A percentile compares a stretch with the other conserved stretches of the same genome.
Evolutionary conservation across 495 filamentous ascomycete species (phyloP).

Genomic region (Podospora conica): DNA sequence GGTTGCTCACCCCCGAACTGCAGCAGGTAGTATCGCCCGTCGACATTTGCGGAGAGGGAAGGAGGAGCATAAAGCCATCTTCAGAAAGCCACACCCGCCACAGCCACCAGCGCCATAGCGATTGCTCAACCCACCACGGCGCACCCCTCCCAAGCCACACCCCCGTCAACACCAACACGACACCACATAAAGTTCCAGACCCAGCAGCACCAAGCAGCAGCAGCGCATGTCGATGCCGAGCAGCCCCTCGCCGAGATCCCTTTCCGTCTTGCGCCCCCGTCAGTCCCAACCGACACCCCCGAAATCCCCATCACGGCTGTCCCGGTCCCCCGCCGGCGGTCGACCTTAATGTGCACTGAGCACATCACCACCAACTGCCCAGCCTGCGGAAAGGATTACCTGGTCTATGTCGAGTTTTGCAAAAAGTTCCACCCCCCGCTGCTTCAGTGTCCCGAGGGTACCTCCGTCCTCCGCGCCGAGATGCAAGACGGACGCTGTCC

Average conservation of each 20-base stretch:
- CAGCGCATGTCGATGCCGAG: not conserved
- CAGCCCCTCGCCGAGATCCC: not conserved
- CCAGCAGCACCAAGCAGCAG: not conserved
- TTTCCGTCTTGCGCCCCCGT: not conserved
- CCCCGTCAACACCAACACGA: not conserved
- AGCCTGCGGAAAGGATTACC: conserved; percentile 47
- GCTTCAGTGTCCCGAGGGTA: conserved; percentile 36
- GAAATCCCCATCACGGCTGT: not conserved
- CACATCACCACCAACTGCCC: conserved; percentile 42
- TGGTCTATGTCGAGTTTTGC: conserved; percentile 47
- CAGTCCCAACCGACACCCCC: not conserved
- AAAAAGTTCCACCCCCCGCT: conserved; percentile 39
- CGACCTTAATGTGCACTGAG: conserved; percentile 47
- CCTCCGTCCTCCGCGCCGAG: conserved; percentile 25
- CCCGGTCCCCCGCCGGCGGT: conserved; percentile 6
- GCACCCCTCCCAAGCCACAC: not conserved
- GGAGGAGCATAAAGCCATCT: not conserved
- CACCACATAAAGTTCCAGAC: not conserved
- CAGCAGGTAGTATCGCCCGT: not conserved
- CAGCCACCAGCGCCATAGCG: not conserved
- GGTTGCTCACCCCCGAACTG: not conserved
- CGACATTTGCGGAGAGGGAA: not conserved
- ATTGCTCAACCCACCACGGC: not conserved
- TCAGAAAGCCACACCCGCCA: not conserved
- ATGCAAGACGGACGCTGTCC: conserved; percentile 46